A percentile compares a stretch with the other conserved stretches of the same genome.
Conservation (phyloP, 768 basidiomycete species). For the Strobilomyces echinocephalus region DNA sequence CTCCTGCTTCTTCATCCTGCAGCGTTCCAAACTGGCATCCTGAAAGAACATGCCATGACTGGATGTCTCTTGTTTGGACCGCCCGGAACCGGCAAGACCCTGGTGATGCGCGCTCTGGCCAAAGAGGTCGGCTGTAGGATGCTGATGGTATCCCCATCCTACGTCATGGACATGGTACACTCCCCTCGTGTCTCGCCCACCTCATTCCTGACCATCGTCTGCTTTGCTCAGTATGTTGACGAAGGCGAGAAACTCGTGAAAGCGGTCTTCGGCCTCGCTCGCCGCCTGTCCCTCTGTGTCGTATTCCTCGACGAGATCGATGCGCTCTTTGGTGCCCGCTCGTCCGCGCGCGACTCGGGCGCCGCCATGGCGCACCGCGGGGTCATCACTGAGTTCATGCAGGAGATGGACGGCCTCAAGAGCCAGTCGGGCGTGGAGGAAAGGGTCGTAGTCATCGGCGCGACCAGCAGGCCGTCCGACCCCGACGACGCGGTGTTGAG, state of each 20-base stretch:
- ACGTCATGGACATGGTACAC: conserved; percentile 92
- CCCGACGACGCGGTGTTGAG: conserved; percentile 89
- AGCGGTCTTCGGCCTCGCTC: conserved; percentile 83
- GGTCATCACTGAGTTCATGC: conserved; percentile 90
- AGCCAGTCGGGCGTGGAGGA: conserved; percentile 54
- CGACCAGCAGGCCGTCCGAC: conserved; percentile 89
- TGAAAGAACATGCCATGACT: conserved; percentile 88
- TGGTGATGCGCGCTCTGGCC: conserved; percentile 85
- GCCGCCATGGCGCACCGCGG: conserved; percentile 81
- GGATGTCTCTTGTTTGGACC: conserved; percentile 92
- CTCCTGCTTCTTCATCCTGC: conserved; percentile 81
- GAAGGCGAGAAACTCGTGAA: conserved; percentile 89
- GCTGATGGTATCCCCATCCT: conserved; percentile 85
- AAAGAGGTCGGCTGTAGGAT: conserved; percentile 93
- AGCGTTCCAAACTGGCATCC: conserved; percentile 83
- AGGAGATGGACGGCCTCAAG: conserved; percentile 93
- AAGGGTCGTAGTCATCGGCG: conserved; percentile 86
- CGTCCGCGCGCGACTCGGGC: conserved; percentile 69
- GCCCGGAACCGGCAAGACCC: conserved; percentile 88
- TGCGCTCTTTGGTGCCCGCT: conserved; percentile 83
- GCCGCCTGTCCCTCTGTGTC: conserved; percentile 84
- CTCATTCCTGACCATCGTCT: conserved; percentile 2
- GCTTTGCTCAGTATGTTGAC: conserved; percentile 62
- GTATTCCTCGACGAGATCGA: conserved; percentile 95
- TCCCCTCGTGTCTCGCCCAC: background rate